Base-by-base conservation (phyloP, 257 asterid species). In the Paulownia fortunei region DNA sequence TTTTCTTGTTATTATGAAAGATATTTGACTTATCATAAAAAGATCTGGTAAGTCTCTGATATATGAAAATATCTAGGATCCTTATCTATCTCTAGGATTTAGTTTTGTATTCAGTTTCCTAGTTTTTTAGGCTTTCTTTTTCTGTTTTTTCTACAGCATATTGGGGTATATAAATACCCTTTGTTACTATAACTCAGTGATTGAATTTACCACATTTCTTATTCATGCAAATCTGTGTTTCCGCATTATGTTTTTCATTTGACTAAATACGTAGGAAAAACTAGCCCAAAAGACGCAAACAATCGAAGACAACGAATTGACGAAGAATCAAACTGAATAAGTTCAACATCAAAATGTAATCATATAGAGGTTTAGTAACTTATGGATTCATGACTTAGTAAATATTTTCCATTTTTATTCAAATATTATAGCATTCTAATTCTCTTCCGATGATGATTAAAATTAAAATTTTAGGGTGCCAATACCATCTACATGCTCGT, bases 261-360 rank as follows among this genome's bases (percentile, higher is more conserved):
- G 1, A 30, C 34, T 3, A 24, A 44, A 63, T 46, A 58, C 37
- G 51, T 37, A 24, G 51, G 30, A 63, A 42, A 47, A 23, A 47
- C 51, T 46, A 52, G 49, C 69, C 34, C 76, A n/a, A 39, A 46
- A 69, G 73, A 75, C 68, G 16, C 69, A 41, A 52, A 44, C 16
- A 49, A 54, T 27, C 30, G 59, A 8, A 61, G 49, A 60, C 62
- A 69, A 51, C 23, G 37, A 65, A 82, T 49, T 44, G 58, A 74
- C 15, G 6, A 52, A 18, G 23, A 27, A 64, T 54, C 72, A 56
- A 21, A 54, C 18, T 10, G 10, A 73, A 74, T 13, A 60, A 47
- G 61, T 74, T 78, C 49, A 56, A 58, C 30, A 67, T 21, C 73
- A 52, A 74, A 39, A 32, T 51, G 41, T 49, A 46, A 73, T 52